phyloP scores from a whole-genome alignment of 352 stramenopile genomes.

The Elongisporangium prolatum region DNA sequence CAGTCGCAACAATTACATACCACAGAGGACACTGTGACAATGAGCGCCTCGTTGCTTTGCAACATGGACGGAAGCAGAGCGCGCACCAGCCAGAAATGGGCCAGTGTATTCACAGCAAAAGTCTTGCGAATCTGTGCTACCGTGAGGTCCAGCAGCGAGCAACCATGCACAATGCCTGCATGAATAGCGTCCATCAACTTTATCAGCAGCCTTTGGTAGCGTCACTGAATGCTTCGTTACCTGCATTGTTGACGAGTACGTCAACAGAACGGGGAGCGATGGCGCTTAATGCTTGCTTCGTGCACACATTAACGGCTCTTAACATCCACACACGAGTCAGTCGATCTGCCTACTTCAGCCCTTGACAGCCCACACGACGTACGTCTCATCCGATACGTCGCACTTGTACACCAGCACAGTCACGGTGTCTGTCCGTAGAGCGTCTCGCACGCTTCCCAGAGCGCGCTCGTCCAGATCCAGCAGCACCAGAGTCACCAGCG shows the following conservation, averaged over 20 bases:
- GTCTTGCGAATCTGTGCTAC: conserved; percentile 41
- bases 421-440: conserved; percentile 7
- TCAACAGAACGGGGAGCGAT: conserved; percentile 38
- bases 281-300: conserved; percentile 18
- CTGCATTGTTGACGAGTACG: conserved; percentile 61
- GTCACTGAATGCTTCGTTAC: conserved; percentile 4
- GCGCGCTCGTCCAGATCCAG: conserved; percentile 49
- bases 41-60: conserved; percentile 26
- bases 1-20: conserved; percentile 14
- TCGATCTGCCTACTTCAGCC: not conserved
- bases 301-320: conserved; percentile 30
- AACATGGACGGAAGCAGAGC: conserved; percentile 62
- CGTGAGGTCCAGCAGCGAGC: conserved; percentile 34
- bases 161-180: conserved; percentile 41
- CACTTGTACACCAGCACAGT: conserved; percentile 43
- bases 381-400: conserved; percentile 55
- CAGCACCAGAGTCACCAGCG: conserved; percentile 40
- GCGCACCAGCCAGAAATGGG: conserved; percentile 74
- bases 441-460: conserved; percentile 22
- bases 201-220: not conserved
- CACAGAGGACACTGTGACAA: conserved; percentile 75
- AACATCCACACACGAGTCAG: not conserved
- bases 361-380: conserved; percentile 17
- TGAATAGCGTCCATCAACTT: not conserved
- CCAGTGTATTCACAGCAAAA: conserved; percentile 58